A percentile compares a stretch with the other conserved stretches of the same genome.
These are phyloP conservation scores for Cucurbita argyrosperma DNA, from an alignment of 306 rosid genomes.

Conservation along the genomic window DNA sequence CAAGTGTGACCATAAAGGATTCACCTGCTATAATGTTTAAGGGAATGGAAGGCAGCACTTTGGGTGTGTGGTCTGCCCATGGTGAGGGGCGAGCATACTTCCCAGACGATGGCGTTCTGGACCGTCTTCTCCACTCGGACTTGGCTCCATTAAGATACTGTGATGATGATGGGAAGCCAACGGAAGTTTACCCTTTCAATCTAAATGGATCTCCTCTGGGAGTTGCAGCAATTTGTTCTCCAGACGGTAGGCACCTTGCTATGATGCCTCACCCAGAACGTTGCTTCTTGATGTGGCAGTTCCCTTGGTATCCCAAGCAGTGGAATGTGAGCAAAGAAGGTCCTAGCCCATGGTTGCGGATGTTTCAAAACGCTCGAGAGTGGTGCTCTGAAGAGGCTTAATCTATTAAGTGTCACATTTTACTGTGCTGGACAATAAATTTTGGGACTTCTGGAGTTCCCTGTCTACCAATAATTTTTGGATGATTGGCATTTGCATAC, in stretches of 20 bases:
- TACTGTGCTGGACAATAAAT: not conserved
- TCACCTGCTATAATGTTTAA: conserved; percentile 44
- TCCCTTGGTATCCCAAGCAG: conserved; percentile 78
- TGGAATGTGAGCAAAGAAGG: conserved; percentile 71
- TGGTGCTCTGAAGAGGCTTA: conserved; percentile 21
- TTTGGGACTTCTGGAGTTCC: not conserved
- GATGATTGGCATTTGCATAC: not conserved
- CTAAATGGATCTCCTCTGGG: conserved; percentile 81
- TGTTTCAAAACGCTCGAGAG: conserved; percentile 60
- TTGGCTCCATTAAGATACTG: conserved; percentile 75
- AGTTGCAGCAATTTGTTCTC: conserved; percentile 80
- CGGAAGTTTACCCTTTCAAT: conserved; percentile 77
- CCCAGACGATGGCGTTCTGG: conserved; percentile 60
- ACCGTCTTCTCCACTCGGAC: conserved; percentile 58
- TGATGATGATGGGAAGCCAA: conserved; percentile 68
- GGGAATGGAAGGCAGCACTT: not conserved
- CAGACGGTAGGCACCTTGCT: conserved; percentile 86
- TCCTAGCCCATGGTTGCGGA: conserved; percentile 84
- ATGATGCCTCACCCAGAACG: conserved; percentile 99
- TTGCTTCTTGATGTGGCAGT: conserved; percentile 95
- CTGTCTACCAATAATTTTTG: not conserved
- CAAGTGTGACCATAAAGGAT: conserved; percentile 61
- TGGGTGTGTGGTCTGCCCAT: not conserved
- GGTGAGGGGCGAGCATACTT: not conserved
- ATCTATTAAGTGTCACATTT: not conserved